Percentiles rank a stretch among this genome's conserved stretches.
These are phyloP conservation scores for Zasmidium cellare DNA, from an alignment of 2,329 filamentous ascomycete species.

Conservation along the genomic window DNA sequence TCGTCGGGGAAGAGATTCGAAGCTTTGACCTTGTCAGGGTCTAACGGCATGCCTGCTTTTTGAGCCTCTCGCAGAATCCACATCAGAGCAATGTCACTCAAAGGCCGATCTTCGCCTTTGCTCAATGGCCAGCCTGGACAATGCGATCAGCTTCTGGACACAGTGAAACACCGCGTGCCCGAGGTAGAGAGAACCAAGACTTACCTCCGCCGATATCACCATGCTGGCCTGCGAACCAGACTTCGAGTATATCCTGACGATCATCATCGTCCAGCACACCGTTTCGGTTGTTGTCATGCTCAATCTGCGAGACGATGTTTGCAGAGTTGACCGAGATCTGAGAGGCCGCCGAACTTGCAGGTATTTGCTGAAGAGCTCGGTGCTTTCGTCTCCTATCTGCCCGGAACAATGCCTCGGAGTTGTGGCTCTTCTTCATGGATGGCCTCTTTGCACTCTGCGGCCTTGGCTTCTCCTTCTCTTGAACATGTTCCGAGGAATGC, in stretches of 20 bases:
- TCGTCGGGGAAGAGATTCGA: constrained; percentile 13
- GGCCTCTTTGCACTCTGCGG: constrained; percentile 1
- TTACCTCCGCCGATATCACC: constrained; percentile 35
- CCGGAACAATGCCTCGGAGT: constrained; percentile 14
- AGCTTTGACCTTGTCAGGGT: constrained; percentile 56
- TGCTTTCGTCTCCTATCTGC: constrained; percentile 7
- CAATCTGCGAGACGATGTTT: constrained; percentile 3
- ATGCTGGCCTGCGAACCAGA: constrained; percentile 72
- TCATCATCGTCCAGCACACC: constrained; percentile 33
- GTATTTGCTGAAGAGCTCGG: not conserved
- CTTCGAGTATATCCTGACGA: constrained; percentile 72
- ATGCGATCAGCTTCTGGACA: too few relatives aligned
- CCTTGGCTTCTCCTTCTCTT: constrained; percentile 1
- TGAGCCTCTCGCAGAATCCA: constrained; percentile 64
- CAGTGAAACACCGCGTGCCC: too few relatives aligned
- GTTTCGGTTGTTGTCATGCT: constrained; percentile 28
- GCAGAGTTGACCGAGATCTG: constrained; percentile 25
- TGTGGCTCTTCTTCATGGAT: constrained; percentile 8
- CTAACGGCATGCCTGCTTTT: constrained; percentile 68
- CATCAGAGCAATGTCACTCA: constrained; percentile 16
- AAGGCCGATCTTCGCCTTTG: constrained; percentile 12
- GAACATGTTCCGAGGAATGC: not conserved
- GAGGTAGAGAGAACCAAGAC: too few relatives aligned
- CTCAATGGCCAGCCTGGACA: constrained; percentile 9
- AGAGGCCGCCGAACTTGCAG: constrained; percentile 31